Evolutionary conservation across 2,329 filamentous ascomycete genomes (phyloP).

Genomic region (Plectosphaerella sp.): DNA sequence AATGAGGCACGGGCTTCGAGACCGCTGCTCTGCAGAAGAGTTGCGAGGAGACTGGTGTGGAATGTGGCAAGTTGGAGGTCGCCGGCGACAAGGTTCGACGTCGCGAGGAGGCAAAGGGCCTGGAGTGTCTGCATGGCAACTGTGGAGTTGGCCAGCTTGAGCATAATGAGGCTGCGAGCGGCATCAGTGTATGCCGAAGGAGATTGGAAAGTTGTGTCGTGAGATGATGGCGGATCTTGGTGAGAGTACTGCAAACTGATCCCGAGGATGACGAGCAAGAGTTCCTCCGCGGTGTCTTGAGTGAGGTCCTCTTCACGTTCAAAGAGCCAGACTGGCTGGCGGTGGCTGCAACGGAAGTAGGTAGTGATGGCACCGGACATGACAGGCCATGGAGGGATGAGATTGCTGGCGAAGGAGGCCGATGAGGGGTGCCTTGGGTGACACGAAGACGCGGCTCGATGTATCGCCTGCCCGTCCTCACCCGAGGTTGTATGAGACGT

Average conservation of each 20-base stretch:
- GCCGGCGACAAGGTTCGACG: background rate
- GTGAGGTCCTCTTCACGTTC: background rate
- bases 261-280: background rate
- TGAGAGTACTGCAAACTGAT: background rate
- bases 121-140: background rate
- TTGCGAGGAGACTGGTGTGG: background rate
- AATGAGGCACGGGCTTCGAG: background rate
- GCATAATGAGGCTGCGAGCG: background rate
- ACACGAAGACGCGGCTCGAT: background rate
- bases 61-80: background rate
- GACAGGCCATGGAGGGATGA: background rate
- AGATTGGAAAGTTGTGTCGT: background rate
- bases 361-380: background rate
- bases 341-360: background rate
- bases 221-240: background rate
- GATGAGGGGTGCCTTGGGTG: background rate
- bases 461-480: too few species aligned
- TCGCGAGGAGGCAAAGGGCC: background rate
- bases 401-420: background rate
- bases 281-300: background rate
- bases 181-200: background rate
- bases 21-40: background rate
- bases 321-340: background rate
- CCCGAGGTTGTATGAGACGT: background rate
- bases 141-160: background rate